A percentile compares a stretch with the other conserved stretches of the same genome.
Evolutionary conservation across 257 asterid genomes (phyloP).

Genomic region (Sherardia arvensis): DNA sequence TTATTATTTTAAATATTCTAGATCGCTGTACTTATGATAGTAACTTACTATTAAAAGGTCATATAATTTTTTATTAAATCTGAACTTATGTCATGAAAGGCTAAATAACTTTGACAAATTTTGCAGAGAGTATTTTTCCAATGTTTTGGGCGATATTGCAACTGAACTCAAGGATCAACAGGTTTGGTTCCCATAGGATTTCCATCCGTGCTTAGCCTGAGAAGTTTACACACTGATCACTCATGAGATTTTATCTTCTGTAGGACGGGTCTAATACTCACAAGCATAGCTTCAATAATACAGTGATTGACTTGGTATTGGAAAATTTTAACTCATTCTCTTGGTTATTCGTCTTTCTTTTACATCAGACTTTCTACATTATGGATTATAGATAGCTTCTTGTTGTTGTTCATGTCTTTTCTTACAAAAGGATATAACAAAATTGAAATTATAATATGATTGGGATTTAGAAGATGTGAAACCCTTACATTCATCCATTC

Average conservation of each 20-base stretch:
- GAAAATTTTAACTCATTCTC: not conserved
- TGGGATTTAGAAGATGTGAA: not conserved
- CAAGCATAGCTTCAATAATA: constrained; percentile 22
- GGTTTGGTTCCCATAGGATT: constrained; percentile 34
- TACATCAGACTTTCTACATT: not conserved
- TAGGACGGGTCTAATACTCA: constrained; percentile 47
- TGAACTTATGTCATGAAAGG: not conserved
- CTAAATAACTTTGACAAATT: constrained; percentile 1
- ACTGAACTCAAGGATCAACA: constrained; percentile 46
- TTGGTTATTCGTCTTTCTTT: not conserved
- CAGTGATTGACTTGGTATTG: constrained; percentile 35
- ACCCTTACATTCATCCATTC: not conserved
- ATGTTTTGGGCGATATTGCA: constrained; percentile 33
- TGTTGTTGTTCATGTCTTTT: not conserved
- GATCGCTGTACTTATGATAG: constrained; percentile 15
- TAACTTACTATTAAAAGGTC: constrained; percentile 37
- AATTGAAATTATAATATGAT: not conserved
- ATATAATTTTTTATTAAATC: not conserved
- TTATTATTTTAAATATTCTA: constrained; percentile 6
- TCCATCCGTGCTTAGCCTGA: constrained; percentile 13
- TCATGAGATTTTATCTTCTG: constrained; percentile 14
- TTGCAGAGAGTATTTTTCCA: constrained; percentile 43
- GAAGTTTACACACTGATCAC: constrained; percentile 13
- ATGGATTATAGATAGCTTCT: not conserved
- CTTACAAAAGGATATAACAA: not conserved